Conservation (phyloP, 805 yeast genomes). For the Candida ponderosae region DNA sequence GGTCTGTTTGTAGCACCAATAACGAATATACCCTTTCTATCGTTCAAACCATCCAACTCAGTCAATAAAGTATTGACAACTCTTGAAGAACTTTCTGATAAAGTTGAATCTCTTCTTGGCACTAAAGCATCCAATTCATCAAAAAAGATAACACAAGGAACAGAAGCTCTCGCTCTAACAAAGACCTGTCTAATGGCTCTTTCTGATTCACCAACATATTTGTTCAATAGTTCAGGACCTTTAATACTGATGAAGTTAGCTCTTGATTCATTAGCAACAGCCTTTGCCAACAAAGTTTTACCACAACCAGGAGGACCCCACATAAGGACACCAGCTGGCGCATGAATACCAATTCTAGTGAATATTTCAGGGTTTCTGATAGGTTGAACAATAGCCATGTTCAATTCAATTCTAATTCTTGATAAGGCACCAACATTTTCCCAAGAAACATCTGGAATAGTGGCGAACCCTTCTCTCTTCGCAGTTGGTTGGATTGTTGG, state of each 20-base stretch:
- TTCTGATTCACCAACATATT: slow-evolving; percentile 95
- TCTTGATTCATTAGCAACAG: slow-evolving; percentile 94
- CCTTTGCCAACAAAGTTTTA: slow-evolving; percentile 91
- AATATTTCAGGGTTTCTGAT: slow-evolving; percentile 87
- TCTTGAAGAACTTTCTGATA: slow-evolving; percentile 84
- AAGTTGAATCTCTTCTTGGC: slow-evolving; percentile 83
- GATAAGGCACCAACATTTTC: slow-evolving; percentile 85
- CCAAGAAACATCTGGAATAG: slow-evolving; percentile 98
- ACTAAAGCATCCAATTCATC: slow-evolving; percentile 96
- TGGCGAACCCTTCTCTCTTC: slow-evolving; percentile 96
- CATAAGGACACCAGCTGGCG: slow-evolving; percentile 93
- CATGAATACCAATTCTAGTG: slow-evolving; percentile 85
- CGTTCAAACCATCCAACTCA: slow-evolving; percentile 91
- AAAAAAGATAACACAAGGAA: slow-evolving; percentile 90
- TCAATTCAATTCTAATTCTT: slow-evolving; percentile 77
- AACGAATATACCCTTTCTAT: slow-evolving; percentile 87
- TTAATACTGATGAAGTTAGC: slow-evolving; percentile 94
- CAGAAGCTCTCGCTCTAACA: slow-evolving; percentile 83
- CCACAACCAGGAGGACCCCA: slow-evolving; percentile 99
- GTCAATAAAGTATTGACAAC: slow-evolving; percentile 93
- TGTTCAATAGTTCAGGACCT: slow-evolving; percentile 91
- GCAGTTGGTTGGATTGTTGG: slow-evolving; percentile 97
- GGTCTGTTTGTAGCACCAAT: slow-evolving; percentile 97
- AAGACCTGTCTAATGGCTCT: slow-evolving; percentile 91
- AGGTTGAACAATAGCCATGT: slow-evolving; percentile 97